Evolutionary conservation across 2,329 filamentous ascomycete species (phyloP).

Genomic region (Cercospora sp.): DNA sequence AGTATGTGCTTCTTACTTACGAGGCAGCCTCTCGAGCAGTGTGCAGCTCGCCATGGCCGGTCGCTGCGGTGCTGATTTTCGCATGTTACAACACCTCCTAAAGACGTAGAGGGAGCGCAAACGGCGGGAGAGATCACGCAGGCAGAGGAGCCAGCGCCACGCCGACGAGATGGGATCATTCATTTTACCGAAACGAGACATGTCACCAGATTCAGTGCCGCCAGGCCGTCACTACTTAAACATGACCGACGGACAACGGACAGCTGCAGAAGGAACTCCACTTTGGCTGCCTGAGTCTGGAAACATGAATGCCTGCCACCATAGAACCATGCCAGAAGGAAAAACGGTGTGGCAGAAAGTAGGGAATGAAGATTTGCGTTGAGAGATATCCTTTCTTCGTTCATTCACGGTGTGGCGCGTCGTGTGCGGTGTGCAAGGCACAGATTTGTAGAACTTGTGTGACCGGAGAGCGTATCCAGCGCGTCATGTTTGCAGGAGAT

Average conservation of each 20-base stretch:
- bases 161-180: neutral
- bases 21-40: constrained; percentile 16
- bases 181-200: constrained; percentile 12
- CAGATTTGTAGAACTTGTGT: constrained; percentile 3
- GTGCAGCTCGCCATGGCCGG: constrained; percentile 12
- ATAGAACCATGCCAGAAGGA: neutral
- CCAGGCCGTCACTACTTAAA: constrained; percentile 5
- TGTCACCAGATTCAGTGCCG: constrained; percentile 7
- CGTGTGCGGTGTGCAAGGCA: neutral
- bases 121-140: neutral
- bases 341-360: neutral
- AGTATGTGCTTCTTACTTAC: neutral
- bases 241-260: constrained; percentile 7
- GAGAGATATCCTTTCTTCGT: constrained; percentile 1
- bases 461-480: neutral
- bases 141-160: neutral
- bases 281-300: constrained; percentile 6
- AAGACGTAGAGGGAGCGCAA: neutral
- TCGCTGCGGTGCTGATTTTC: neutral
- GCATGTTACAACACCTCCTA: neutral
- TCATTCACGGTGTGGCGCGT: neutral
- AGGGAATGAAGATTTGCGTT: neutral
- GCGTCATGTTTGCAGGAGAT: neutral
- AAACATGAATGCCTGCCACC: neutral
- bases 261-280: constrained; percentile 11